Evolutionary conservation across 2,329 filamentous ascomycete species (phyloP).

Genomic region (Samsoniella hepiali): DNA sequence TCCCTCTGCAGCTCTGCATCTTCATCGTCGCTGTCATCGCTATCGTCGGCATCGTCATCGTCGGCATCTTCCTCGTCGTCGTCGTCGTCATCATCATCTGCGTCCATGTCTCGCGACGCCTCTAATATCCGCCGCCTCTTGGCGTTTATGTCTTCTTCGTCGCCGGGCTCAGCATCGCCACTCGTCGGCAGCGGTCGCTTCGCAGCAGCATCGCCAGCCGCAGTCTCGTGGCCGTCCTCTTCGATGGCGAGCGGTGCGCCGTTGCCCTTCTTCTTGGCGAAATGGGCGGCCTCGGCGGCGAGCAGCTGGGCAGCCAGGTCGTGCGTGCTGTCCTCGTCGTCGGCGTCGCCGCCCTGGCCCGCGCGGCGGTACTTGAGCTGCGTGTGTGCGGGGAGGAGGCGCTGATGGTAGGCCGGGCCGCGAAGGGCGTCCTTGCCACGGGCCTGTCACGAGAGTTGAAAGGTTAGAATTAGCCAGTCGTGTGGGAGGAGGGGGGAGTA

Average conservation of each 20-base stretch:
- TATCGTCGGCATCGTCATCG: constrained; percentile 43
- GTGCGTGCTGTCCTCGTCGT: constrained; percentile 64
- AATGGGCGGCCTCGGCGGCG: constrained; percentile 82
- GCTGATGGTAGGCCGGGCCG: constrained; percentile 92
- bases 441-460: constrained; percentile 51
- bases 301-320: constrained; percentile 89
- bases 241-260: constrained; percentile 44
- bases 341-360: constrained; percentile 82
- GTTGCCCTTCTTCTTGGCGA: constrained; percentile 75
- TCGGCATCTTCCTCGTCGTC: constrained; percentile 59
- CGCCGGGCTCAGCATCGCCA: constrained; percentile 22
- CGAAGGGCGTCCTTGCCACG: constrained; percentile 92
- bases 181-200: constrained; percentile 55
- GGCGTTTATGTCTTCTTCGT: constrained; percentile 68
- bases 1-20: constrained; percentile 86
- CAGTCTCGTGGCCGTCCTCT: constrained; percentile 42
- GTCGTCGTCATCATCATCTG: constrained; percentile 58
- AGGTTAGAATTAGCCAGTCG: constrained; percentile 22
- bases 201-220: constrained; percentile 32
- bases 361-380: constrained; percentile 82
- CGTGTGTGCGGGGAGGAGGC: constrained; percentile 89
- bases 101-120: constrained; percentile 84
- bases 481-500: background rate
- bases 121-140: constrained; percentile 86
- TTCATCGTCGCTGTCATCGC: constrained; percentile 46